Evolutionary conservation across 768 basidiomycete genomes (phyloP).

Genomic region (Gloeopeniophorella convolvens): DNA sequence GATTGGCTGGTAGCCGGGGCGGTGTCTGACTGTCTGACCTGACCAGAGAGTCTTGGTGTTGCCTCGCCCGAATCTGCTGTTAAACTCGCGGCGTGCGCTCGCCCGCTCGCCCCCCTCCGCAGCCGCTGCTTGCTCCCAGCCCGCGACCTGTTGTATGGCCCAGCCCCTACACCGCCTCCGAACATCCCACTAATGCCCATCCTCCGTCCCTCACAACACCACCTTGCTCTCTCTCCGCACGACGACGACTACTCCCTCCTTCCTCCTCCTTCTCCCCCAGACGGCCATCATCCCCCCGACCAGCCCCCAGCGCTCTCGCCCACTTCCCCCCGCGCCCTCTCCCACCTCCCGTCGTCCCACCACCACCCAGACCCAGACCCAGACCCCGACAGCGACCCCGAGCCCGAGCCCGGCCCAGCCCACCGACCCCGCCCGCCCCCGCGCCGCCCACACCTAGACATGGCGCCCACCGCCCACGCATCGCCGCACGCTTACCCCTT

Average conservation of each 20-base stretch:
- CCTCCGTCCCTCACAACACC: constrained; percentile 16
- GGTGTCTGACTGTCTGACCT: no score
- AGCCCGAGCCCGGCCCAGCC: constrained; percentile 12
- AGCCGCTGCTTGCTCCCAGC: no score
- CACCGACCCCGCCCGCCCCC: background rate
- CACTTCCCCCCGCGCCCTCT: constrained; percentile 3
- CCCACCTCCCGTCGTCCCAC: constrained; percentile 19
- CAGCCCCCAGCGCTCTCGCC: constrained; percentile 7
- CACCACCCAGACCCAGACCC: constrained; percentile 19
- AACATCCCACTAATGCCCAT: constrained; percentile 19
- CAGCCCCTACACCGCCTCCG: background rate
- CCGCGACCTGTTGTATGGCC: constrained; percentile 5
- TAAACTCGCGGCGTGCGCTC: constrained; percentile 14
- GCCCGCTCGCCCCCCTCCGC: no score
- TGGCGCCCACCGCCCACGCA: constrained; percentile 17
- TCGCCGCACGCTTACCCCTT: constrained; percentile 15
- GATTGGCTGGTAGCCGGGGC: no score
- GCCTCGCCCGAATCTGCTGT: constrained; percentile 19
- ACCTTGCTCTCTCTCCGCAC: constrained; percentile 16
- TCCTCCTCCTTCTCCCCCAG: constrained; percentile 7
- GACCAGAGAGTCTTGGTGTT: no score
- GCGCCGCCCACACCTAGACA: constrained; percentile 12
- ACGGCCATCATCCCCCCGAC: background rate
- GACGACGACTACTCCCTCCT: constrained; percentile 15
- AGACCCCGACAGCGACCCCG: background rate